Percentiles rank a stretch among this genome's conserved stretches.
These are phyloP conservation scores for Corymbia calophylla DNA, from an alignment of 441 rosid species.

Conservation along the genomic window DNA sequence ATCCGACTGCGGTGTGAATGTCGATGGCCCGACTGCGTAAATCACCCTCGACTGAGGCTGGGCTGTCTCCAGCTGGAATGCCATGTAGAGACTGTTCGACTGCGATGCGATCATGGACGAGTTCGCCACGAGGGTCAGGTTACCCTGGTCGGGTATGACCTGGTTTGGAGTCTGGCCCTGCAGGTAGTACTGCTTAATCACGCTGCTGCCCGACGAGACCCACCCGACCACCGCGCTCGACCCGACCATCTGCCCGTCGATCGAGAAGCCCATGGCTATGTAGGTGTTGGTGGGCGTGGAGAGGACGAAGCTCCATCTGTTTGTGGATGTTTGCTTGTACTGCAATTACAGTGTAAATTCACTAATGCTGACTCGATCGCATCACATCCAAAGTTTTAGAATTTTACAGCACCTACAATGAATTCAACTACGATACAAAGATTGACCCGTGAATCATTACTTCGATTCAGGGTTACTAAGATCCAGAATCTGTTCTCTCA, in stretches of 20 bases:
- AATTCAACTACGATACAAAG: neutral
- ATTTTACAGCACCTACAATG: neutral
- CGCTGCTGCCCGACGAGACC: slow-evolving; percentile 30
- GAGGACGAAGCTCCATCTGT: slow-evolving; percentile 67
- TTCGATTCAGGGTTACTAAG: neutral
- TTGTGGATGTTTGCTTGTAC: slow-evolving; percentile 32
- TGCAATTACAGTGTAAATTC: slow-evolving; percentile 6
- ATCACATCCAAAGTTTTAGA: neutral
- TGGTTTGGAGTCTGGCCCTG: slow-evolving; percentile 24
- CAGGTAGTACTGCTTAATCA: slow-evolving; percentile 40
- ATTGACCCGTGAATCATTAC: neutral
- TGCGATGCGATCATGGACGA: slow-evolving; percentile 30
- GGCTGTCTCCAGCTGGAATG: slow-evolving; percentile 42
- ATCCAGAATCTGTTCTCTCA: neutral
- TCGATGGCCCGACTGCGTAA: slow-evolving; percentile 54
- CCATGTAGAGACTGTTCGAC: slow-evolving; percentile 48
- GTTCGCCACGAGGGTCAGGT: slow-evolving; percentile 17
- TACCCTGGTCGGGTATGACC: slow-evolving; percentile 53
- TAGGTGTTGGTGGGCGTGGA: slow-evolving; percentile 48
- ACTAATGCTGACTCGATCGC: neutral
- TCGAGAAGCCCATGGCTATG: slow-evolving; percentile 73
- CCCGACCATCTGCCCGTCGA: slow-evolving; percentile 49
- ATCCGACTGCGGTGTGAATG: slow-evolving; percentile 31
- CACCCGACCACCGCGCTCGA: slow-evolving; percentile 82
- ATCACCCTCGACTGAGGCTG: slow-evolving; percentile 21